Conservation (phyloP, 2,329 filamentous ascomycete species). For the Blastomyces gilchristii region DNA sequence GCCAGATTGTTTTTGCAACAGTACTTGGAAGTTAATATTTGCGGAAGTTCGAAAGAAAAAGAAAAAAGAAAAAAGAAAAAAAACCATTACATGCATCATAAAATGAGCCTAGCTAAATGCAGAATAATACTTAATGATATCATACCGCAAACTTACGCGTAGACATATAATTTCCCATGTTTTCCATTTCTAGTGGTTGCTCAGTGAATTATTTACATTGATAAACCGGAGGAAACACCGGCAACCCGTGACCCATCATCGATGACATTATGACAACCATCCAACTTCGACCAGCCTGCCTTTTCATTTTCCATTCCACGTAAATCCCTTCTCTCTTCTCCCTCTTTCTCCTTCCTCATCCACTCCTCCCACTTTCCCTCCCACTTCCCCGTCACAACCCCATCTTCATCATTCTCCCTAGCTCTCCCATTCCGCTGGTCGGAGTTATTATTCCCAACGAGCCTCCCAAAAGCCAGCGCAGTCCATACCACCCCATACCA, state of each 20-base stretch:
- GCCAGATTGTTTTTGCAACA: background rate
- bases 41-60: background rate
- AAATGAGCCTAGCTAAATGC: background rate
- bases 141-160: background rate
- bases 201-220: background rate
- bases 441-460: background rate
- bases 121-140: background rate
- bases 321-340: background rate
- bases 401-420: background rate
- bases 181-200: background rate
- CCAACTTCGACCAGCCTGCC: background rate
- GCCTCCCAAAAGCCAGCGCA: background rate
- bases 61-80: too few species aligned
- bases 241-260: background rate
- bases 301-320: background rate
- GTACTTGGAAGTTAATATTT: background rate
- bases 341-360: background rate
- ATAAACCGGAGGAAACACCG: background rate
- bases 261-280: background rate
- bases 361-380: slow-evolving; percentile 5
- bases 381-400: slow-evolving; percentile 7
- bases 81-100: background rate
- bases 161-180: background rate
- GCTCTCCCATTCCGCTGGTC: background rate
- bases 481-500: slow-evolving; percentile 31